phyloP scores from a whole-genome alignment of 306 rosid species.

The Carpinus fangiana region DNA sequence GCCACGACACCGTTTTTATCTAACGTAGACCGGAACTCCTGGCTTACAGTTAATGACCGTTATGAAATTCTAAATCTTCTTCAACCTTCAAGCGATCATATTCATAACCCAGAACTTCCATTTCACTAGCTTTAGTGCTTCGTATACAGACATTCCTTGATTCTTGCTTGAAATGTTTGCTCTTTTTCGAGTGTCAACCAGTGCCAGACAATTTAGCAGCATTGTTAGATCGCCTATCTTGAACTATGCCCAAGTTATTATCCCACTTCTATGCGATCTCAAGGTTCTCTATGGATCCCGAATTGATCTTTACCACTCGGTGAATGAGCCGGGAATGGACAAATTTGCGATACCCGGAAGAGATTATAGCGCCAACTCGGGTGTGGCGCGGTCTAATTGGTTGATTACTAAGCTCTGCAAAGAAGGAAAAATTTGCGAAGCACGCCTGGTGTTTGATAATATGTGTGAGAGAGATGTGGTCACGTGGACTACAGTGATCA shows the following conservation, averaged over 20 bases:
- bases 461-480: conserved; percentile 48
- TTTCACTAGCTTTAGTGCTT: background rate
- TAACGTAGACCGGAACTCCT: too few species aligned
- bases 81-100: background rate
- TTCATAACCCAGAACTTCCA: background rate
- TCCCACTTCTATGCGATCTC: background rate
- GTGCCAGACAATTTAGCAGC: conserved; percentile 1
- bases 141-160: background rate
- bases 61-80: background rate
- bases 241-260: background rate
- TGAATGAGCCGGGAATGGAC: background rate
- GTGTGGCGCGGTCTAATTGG: conserved; percentile 40
- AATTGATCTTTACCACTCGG: conserved; percentile 20
- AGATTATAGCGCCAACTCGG: conserved; percentile 28
- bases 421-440: conserved; percentile 36
- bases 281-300: background rate
- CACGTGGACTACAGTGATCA: conserved; percentile 47
- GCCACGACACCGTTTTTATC: too few species aligned
- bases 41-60: background rate
- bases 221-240: conserved; percentile 13
- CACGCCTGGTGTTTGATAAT: conserved; percentile 42
- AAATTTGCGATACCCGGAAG: conserved; percentile 22
- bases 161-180: conserved; percentile 5
- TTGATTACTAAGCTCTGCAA: conserved; percentile 31
- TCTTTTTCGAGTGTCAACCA: background rate